These are phyloP conservation scores for Mortierella antarctica DNA, from an alignment of 192 early-diverging fungal species.

Conservation along the genomic window DNA sequence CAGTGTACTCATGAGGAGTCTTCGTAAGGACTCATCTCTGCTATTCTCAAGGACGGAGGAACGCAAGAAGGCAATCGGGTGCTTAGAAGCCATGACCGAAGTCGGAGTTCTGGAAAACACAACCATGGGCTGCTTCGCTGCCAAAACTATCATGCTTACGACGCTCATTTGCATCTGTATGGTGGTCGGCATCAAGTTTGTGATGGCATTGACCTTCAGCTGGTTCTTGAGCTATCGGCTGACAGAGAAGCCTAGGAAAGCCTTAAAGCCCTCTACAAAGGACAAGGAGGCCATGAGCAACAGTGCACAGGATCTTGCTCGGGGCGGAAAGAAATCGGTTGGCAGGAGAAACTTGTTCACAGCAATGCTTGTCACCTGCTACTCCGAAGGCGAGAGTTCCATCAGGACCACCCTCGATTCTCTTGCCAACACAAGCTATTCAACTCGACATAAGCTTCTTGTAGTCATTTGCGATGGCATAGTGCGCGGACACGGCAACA, in stretches of 20 bases:
- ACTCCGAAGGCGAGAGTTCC: conserved; percentile 89
- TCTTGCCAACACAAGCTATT: conserved; percentile 84
- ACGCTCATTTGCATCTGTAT: conserved; percentile 51
- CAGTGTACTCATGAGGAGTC: background rate
- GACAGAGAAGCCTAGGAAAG: conserved; percentile 36
- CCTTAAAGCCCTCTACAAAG: conserved; percentile 14
- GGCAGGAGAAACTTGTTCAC: conserved; percentile 69
- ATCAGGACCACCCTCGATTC: conserved; percentile 88
- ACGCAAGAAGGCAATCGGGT: conserved; percentile 20
- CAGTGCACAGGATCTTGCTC: conserved; percentile 40
- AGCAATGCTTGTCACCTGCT: conserved; percentile 88
- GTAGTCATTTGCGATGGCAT: conserved; percentile 93
- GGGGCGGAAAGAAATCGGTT: conserved; percentile 17
- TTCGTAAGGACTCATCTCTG: conserved; percentile 28
- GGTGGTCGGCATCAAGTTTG: conserved; percentile 53
- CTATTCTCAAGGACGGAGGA: conserved; percentile 22
- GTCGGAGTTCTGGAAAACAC: conserved; percentile 55
- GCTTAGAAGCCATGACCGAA: conserved; percentile 11
- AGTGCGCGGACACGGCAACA: conserved; percentile 85
- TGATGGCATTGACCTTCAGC: conserved; percentile 54
- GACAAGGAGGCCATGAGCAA: conserved; percentile 13
- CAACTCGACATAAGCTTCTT: conserved; percentile 84
- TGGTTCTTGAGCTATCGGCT: conserved; percentile 56
- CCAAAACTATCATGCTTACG: conserved; percentile 36
- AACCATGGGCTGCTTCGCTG: conserved; percentile 55